These are phyloP conservation scores for Pigoraptor vietnamica DNA, from an alignment of 78 protist species.

Conservation along the genomic window DNA sequence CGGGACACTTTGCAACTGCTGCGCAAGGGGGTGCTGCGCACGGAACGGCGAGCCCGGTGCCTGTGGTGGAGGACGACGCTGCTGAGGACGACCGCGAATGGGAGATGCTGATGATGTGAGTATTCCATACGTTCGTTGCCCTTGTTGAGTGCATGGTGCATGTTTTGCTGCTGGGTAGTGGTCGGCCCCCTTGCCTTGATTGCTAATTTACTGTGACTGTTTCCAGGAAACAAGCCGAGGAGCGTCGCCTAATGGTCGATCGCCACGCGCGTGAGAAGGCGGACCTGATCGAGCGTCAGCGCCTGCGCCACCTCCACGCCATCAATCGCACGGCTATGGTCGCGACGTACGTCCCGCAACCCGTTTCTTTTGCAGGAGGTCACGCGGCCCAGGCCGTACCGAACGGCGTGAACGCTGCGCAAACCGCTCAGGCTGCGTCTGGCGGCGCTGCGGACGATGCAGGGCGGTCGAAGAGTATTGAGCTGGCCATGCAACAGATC, in stretches of 20 bases:
- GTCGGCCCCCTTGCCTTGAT: no score
- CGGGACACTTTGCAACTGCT: neutral
- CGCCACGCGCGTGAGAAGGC: neutral
- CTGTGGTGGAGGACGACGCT: neutral
- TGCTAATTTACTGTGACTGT: neutral
- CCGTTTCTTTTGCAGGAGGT: no score
- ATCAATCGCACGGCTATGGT: neutral
- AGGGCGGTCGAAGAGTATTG: neutral
- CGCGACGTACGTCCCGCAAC: no score
- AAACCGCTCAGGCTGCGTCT: neutral
- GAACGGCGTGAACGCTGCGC: no score
- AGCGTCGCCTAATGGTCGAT: neutral
- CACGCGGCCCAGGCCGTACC: no score
- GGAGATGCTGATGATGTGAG: neutral
- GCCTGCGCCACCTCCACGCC: neutral
- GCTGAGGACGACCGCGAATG: neutral
- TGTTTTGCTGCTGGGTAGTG: no score
- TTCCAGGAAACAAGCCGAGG: neutral
- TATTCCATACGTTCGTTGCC: neutral
- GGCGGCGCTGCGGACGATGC: neutral
- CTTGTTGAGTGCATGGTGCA: neutral
- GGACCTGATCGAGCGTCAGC: neutral
- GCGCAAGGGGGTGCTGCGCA: no score
- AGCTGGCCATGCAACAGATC: neutral
- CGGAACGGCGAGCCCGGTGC: neutral